Percentiles rank a stretch among this genome's conserved stretches.
Evolutionary conservation across 129 eudicot genomes (phyloP).

Genomic region (Flaveria sonorensis): DNA sequence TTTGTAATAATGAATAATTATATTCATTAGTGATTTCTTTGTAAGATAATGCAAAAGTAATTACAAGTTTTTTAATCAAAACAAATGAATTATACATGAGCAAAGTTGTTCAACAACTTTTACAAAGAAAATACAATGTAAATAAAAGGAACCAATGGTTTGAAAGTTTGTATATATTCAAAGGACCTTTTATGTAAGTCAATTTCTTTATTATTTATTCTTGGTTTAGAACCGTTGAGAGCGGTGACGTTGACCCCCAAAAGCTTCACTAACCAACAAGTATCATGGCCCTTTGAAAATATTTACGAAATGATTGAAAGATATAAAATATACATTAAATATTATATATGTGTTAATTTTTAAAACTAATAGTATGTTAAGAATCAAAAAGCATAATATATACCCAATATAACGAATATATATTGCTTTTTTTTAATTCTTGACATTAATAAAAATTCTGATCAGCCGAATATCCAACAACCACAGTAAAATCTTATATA

Average conservation of each 20-base stretch:
- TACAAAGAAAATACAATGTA: not conserved
- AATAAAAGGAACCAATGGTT: not conserved
- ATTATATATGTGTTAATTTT: no score
- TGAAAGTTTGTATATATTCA: constrained; percentile 7
- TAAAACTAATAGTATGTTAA: no score
- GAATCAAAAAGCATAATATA: no score
- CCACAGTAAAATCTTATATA: no score
- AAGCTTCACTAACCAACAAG: constrained; percentile 2
- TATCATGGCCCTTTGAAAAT: not conserved
- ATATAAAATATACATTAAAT: not conserved
- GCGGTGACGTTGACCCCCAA: constrained; percentile 24
- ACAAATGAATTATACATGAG: not conserved
- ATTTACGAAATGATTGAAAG: not conserved
- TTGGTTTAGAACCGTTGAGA: constrained; percentile 24
- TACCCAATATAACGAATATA: no score
- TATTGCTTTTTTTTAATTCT: no score
- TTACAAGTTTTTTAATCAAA: not conserved
- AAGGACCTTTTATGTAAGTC: constrained; percentile 13
- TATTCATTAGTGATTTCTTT: not conserved
- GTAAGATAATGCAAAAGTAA: not conserved
- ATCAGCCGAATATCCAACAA: no score
- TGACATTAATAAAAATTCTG: no score
- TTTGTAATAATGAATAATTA: not conserved
- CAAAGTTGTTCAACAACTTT: not conserved
- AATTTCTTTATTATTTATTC: not conserved